These are phyloP conservation scores for Canariomyces notabilis DNA, from an alignment of 2,329 filamentous ascomycete species.

Conservation along the genomic window DNA sequence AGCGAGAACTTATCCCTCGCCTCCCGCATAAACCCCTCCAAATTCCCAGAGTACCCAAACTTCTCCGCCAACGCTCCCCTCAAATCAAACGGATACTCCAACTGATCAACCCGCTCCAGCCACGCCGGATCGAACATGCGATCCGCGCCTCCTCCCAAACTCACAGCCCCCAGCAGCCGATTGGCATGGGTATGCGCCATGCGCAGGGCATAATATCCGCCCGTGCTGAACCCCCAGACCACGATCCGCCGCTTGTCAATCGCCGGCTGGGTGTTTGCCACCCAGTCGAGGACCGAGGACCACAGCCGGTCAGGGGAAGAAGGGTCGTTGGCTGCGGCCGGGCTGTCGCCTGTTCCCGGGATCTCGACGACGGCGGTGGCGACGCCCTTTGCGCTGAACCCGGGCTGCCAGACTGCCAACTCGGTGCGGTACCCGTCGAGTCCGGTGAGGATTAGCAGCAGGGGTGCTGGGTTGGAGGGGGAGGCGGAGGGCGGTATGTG, in stretches of 20 bases:
- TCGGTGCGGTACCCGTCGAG: conserved; percentile 29
- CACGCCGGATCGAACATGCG: conserved; percentile 53
- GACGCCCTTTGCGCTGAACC: conserved; percentile 38
- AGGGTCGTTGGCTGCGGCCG: conserved; percentile 41
- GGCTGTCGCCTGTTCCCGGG: conserved; percentile 53
- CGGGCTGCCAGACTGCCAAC: conserved; percentile 31
- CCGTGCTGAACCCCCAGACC: conserved; percentile 54
- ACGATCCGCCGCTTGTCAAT: conserved; percentile 45
- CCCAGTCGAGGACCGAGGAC: conserved; percentile 50
- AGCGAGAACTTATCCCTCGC: conserved; percentile 45
- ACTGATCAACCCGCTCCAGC: conserved; percentile 48
- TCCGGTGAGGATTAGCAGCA: conserved; percentile 20
- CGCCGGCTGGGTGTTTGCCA: conserved; percentile 38
- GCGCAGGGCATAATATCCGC: conserved; percentile 54
- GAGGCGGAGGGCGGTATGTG: conserved; percentile 26
- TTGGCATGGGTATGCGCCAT: conserved; percentile 52
- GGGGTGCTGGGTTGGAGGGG: conserved; percentile 6
- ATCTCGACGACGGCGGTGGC: conserved; percentile 50
- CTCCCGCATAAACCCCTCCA: conserved; percentile 30
- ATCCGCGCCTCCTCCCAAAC: conserved; percentile 52
- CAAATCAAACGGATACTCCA: conserved; percentile 55
- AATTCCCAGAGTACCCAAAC: conserved; percentile 32
- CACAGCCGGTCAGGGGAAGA: conserved; percentile 49
- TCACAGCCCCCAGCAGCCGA: conserved; percentile 46
- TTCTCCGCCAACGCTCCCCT: conserved; percentile 30